phyloP scores from a whole-genome alignment of 805 yeast genomes.

The Ogataea ramenticola region DNA sequence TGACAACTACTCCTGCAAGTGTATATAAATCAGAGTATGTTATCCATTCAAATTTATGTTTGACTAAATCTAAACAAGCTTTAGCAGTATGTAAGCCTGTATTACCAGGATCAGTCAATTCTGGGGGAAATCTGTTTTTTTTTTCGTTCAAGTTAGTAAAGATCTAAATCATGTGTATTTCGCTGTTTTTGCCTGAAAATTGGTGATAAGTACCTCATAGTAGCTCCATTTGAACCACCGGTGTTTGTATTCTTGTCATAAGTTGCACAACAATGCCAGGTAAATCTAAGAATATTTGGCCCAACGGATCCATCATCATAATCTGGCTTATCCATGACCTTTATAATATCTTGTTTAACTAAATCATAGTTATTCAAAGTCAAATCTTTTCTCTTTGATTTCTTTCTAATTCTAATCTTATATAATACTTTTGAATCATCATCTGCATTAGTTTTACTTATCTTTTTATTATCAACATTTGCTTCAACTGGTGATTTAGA shows the following conservation, averaged over 20 bases:
- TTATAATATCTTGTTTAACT: slow-evolving; percentile 29
- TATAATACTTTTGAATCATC: slow-evolving; percentile 11
- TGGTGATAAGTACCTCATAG: slow-evolving; percentile 35
- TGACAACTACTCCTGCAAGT: slow-evolving; percentile 68
- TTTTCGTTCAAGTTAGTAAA: slow-evolving; percentile 2
- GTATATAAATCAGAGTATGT: slow-evolving; percentile 77
- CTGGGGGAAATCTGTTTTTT: slow-evolving; percentile 40
- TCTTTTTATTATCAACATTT: no score
- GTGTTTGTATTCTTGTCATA: slow-evolving; percentile 46
- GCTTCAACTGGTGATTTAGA: neutral
- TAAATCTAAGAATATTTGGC: slow-evolving; percentile 70
- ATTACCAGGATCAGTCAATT: slow-evolving; percentile 52
- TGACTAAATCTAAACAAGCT: slow-evolving; percentile 48
- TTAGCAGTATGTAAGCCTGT: slow-evolving; percentile 56
- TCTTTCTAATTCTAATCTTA: slow-evolving; percentile 22
- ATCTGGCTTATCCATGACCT: slow-evolving; percentile 25
- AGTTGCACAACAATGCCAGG: slow-evolving; percentile 89
- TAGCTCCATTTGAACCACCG: slow-evolving; percentile 71
- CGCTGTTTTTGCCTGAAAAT: neutral
- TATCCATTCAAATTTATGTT: slow-evolving; percentile 58
- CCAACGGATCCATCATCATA: slow-evolving; percentile 69
- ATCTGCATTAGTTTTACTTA: neutral
- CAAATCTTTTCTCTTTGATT: slow-evolving; percentile 13
- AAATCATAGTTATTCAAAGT: slow-evolving; percentile 24
- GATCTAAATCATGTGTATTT: neutral